Evolutionary conservation across 768 basidiomycete species (phyloP).

Genomic region (Boletus barrowsii): DNA sequence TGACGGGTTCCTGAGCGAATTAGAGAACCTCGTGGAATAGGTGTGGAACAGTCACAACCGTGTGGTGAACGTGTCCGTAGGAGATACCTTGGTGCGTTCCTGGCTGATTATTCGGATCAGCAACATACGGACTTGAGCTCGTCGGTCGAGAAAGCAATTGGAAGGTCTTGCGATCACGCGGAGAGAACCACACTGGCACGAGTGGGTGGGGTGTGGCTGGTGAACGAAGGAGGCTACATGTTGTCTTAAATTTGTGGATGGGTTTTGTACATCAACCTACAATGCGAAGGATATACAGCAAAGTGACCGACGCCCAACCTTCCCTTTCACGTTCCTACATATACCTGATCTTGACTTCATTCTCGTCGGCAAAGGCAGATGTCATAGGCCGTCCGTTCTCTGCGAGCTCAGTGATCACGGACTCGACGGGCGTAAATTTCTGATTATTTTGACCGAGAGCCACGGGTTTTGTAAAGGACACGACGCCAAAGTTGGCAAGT

Average conservation of each 20-base stretch:
- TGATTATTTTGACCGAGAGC: too few relatives aligned
- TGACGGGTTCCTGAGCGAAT: constrained; percentile 75
- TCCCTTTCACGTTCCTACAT: too few relatives aligned
- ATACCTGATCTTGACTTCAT: too few relatives aligned
- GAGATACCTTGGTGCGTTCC: constrained; percentile 68
- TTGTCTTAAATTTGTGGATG: constrained; percentile 62
- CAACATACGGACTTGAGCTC: constrained; percentile 49
- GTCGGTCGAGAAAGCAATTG: constrained; percentile 48
- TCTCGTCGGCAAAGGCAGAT: too few relatives aligned
- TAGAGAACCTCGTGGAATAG: constrained; percentile 63
- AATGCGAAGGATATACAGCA: too few relatives aligned
- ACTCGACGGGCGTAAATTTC: too few relatives aligned
- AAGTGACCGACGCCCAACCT: too few relatives aligned
- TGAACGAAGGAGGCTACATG: constrained; percentile 66
- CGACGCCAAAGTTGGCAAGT: too few relatives aligned
- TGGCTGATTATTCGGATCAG: constrained; percentile 74
- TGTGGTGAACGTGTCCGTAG: constrained; percentile 42
- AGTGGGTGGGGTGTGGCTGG: constrained; percentile 56
- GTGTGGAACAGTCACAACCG: constrained; percentile 44
- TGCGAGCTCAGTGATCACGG: too few relatives aligned
- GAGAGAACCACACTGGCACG: constrained; percentile 40
- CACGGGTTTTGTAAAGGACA: too few relatives aligned
- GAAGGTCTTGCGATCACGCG: constrained; percentile 44
- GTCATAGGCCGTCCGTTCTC: too few relatives aligned
- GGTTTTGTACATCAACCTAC: too few relatives aligned